Conservation (phyloP, 108 stramenopile species). For the Nannochloropsis gaditana region DNA sequence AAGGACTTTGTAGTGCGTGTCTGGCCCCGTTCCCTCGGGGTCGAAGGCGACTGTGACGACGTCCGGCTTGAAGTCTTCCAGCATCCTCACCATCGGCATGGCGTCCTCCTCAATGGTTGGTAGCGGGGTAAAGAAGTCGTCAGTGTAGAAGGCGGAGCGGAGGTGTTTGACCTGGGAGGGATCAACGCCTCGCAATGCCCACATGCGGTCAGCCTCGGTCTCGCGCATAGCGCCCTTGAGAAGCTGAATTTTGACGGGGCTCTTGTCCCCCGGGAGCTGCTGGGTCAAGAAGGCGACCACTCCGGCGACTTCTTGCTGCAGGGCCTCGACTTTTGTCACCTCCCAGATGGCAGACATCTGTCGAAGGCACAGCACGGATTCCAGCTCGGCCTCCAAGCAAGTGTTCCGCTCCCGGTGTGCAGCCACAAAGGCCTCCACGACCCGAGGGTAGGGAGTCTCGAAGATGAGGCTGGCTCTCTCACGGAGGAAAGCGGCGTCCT, state of each 20-base stretch:
- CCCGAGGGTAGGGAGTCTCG: conserved; percentile 14
- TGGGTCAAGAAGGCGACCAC: conserved; percentile 18
- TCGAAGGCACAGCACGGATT: conserved; percentile 28
- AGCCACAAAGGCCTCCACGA: conserved; percentile 15
- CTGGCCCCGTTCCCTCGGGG: conserved; percentile 39
- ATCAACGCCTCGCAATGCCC: conserved; percentile 28
- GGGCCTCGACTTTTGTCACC: background rate
- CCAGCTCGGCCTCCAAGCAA: conserved; percentile 17
- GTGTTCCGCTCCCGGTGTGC: conserved; percentile 29
- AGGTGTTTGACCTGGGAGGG: conserved; percentile 24
- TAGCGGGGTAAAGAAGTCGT: conserved; percentile 41
- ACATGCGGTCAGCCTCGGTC: conserved; percentile 34
- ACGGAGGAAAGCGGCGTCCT: background rate
- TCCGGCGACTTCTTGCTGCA: background rate
- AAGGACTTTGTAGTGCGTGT: conserved; percentile 40
- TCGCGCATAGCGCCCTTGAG: conserved; percentile 39
- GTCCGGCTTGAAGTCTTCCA: conserved; percentile 29
- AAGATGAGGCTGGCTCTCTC: background rate
- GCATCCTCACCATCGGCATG: conserved; percentile 32
- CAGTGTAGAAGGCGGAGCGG: conserved; percentile 34
- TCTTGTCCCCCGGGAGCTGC: conserved; percentile 34
- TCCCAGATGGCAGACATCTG: conserved; percentile 32
- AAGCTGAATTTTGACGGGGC: conserved; percentile 22
- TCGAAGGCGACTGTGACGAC: conserved; percentile 37
- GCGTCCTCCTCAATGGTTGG: conserved; percentile 38